Percentiles rank a stretch among this genome's conserved stretches.
These are phyloP conservation scores for Wickerhamiella domercqiae DNA, from an alignment of 805 yeast genomes.

Conservation along the genomic window DNA sequence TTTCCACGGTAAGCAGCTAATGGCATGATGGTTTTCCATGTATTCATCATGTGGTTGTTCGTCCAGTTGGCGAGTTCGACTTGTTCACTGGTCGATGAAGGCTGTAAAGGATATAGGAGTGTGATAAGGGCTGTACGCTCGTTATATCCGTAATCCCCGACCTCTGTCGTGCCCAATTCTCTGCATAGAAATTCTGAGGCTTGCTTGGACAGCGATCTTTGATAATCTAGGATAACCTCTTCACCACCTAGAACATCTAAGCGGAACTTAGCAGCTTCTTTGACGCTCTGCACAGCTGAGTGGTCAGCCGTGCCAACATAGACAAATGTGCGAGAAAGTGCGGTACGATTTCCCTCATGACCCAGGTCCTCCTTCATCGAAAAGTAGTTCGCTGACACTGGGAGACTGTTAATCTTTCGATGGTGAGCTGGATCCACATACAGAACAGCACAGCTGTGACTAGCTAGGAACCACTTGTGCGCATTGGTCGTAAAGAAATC, in stretches of 20 bases:
- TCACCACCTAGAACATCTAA: conserved; percentile 46
- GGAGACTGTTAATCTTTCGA: conserved; percentile 36
- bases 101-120: conserved; percentile 26
- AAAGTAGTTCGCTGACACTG: conserved; percentile 37
- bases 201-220: conserved; percentile 29
- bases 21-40: conserved; percentile 36
- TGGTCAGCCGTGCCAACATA: conserved; percentile 37
- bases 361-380: conserved; percentile 2
- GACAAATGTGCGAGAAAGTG: conserved; percentile 29
- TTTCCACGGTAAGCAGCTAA: conserved; percentile 28
- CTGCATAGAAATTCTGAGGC: conserved; percentile 30
- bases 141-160: conserved; percentile 26
- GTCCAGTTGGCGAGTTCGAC: conserved; percentile 14
- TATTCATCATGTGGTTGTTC: conserved; percentile 16
- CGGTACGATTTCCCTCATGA: conserved; percentile 20
- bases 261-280: conserved; percentile 40
- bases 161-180: conserved; percentile 27
- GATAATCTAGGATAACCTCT: conserved; percentile 34
- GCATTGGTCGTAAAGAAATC: conserved; percentile 49
- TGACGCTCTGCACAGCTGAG: conserved; percentile 29
- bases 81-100: conserved; percentile 10
- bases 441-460: conserved; percentile 42
- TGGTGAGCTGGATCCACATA: conserved; percentile 43
- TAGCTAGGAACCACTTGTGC: conserved; percentile 55
- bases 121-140: conserved; percentile 32